Conservation (phyloP, 208 protist genomes). For the Trypanosoma cruzi region DNA sequence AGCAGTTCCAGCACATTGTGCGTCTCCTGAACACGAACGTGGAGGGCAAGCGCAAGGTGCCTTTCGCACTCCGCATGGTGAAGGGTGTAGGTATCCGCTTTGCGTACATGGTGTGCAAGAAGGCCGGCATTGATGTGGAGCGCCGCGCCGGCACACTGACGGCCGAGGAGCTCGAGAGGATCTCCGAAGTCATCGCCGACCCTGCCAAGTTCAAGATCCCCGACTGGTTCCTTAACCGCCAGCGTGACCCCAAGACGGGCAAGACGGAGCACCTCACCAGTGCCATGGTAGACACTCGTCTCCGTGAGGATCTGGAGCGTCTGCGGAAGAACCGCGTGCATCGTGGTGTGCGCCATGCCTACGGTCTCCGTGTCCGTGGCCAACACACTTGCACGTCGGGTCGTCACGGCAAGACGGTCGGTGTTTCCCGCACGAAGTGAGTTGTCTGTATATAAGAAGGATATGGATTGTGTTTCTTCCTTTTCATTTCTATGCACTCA, state of each 20-base stretch:
- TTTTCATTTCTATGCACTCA: slow-evolving; percentile 15
- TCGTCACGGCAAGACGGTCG: slow-evolving; percentile 94
- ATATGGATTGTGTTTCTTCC: slow-evolving; percentile 22
- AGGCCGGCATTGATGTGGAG: slow-evolving; percentile 97
- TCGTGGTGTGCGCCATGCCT: slow-evolving; percentile 99
- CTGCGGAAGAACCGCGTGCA: slow-evolving; percentile 99
- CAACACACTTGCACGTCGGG: slow-evolving; percentile 99
- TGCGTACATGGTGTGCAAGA: slow-evolving; percentile 98
- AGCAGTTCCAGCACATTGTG: slow-evolving; percentile 99
- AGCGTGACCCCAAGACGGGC: slow-evolving; percentile 98
- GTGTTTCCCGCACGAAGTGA: slow-evolving; percentile 86
- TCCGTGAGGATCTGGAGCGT: slow-evolving; percentile 99
- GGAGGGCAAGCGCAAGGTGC: slow-evolving; percentile 97
- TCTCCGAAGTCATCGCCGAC: slow-evolving; percentile 98
- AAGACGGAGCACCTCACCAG: slow-evolving; percentile 97
- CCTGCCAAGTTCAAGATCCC: slow-evolving; percentile 99
- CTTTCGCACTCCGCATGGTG: slow-evolving; percentile 98
- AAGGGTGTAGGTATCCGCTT: slow-evolving; percentile 99
- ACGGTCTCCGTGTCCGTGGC: slow-evolving; percentile 98
- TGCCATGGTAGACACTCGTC: slow-evolving; percentile 97
- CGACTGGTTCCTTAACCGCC: slow-evolving; percentile 99
- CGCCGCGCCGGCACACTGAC: slow-evolving; percentile 95
- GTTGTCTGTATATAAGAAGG: background rate
- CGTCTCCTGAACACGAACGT: slow-evolving; percentile 99
- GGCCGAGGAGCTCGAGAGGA: slow-evolving; percentile 96